Evolutionary conservation across 2,329 filamentous ascomycete genomes (phyloP).

Genomic region (Ophiostoma tasmaniense): DNA sequence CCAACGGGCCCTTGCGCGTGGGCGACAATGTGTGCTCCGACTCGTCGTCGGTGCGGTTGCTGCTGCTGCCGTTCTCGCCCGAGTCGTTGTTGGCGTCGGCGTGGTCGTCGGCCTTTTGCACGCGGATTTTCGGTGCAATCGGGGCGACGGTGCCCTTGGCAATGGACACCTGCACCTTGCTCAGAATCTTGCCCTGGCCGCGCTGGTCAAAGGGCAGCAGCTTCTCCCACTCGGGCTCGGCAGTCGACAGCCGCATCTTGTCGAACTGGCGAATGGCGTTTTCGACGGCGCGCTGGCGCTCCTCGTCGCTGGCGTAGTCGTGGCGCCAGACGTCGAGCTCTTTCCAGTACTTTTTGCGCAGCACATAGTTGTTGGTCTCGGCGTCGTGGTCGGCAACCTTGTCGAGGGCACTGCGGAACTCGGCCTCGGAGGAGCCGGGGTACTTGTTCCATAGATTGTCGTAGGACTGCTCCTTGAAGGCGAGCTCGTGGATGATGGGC

Average conservation of each 20-base stretch:
- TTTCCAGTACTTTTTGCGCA: conserved; percentile 52
- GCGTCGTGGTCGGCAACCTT: conserved; percentile 50
- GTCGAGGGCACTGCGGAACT: conserved; percentile 45
- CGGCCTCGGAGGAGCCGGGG: conserved; percentile 40
- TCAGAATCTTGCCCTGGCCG: conserved; percentile 52
- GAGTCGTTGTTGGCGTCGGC: conserved; percentile 35
- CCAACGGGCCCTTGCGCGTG: conserved; percentile 30
- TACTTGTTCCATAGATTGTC: conserved; percentile 43
- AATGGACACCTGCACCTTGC: conserved; percentile 52
- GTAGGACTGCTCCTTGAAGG: conserved; percentile 43
- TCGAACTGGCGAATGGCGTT: conserved; percentile 53
- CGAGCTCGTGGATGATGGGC: conserved; percentile 53
- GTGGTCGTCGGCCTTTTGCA: conserved; percentile 43
- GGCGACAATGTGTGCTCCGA: conserved; percentile 19
- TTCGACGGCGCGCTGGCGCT: conserved; percentile 53
- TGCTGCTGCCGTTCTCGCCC: conserved; percentile 22
- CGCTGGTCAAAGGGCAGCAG: conserved; percentile 50
- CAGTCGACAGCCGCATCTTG: conserved; percentile 46
- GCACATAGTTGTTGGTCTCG: conserved; percentile 42
- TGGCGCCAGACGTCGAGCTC: conserved; percentile 58
- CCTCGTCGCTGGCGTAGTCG: conserved; percentile 43
- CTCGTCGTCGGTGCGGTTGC: conserved; percentile 24
- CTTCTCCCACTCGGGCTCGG: conserved; percentile 53
- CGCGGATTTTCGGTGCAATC: conserved; percentile 42
- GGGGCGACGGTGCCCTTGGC: conserved; percentile 42